phyloP scores from a whole-genome alignment of 139 green algal species.

The Closterium sp. region DNA sequence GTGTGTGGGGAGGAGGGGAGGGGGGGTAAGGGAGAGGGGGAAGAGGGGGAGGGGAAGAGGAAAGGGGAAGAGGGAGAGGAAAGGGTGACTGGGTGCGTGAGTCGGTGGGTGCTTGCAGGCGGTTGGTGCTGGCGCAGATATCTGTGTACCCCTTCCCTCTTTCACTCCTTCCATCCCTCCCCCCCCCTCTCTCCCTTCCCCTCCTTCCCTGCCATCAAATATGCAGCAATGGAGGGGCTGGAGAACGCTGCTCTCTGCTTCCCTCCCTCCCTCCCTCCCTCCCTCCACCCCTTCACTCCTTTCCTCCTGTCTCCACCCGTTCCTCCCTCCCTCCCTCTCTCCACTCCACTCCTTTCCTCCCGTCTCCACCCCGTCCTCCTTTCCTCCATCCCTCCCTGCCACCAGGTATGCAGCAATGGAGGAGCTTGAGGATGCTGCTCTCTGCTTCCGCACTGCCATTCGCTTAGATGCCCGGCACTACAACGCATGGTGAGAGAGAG shows the following conservation, averaged over 20 bases:
- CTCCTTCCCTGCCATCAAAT: not conserved
- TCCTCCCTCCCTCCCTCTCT: constrained; percentile 76
- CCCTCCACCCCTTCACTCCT: constrained; percentile 86
- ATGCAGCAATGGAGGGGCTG: constrained; percentile 81
- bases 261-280: constrained; percentile 74
- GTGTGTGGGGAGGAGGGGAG: not conserved
- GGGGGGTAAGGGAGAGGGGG: too few species aligned
- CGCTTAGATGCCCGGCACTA: constrained; percentile 86
- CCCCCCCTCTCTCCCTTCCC: too few species aligned
- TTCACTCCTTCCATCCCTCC: constrained; percentile 65
- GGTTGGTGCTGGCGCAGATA: too few species aligned
- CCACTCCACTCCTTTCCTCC: constrained; percentile 74
- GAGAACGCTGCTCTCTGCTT: constrained; percentile 80
- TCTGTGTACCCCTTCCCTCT: constrained; percentile 72
- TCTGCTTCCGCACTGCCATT: constrained; percentile 82
- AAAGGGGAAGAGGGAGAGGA: too few species aligned
- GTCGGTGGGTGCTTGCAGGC: too few species aligned
- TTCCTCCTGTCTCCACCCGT: not conserved
- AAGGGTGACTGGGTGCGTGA: too few species aligned
- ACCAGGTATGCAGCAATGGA: constrained; percentile 68
- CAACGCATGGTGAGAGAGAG: constrained; percentile 76
- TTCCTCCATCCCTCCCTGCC: not conserved
- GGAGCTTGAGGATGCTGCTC: constrained; percentile 81
- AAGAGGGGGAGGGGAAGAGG: too few species aligned
- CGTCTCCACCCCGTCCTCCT: too few species aligned